Base-by-base conservation (phyloP, 768 basidiomycete species). In the Tricholoma hemisulphureum region DNA sequence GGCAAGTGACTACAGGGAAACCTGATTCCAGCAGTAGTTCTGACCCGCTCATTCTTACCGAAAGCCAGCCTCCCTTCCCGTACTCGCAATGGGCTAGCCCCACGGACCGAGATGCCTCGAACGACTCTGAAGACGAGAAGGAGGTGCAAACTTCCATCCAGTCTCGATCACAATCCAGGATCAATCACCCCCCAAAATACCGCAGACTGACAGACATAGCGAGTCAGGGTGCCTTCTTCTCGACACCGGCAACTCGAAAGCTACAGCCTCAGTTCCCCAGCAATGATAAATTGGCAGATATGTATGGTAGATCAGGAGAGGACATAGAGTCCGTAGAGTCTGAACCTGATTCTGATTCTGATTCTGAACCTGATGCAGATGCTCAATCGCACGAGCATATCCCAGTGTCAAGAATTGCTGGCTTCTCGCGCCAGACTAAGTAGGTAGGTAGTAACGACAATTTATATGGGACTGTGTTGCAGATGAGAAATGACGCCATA, bases 121-220 rank as follows among this genome's bases (percentile, higher is more conserved):
- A 75, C 41, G 74, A 80, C 39, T 77, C 77, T 6, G 77, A 78
- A 24, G 75, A 78, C 39, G 75, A 77, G 50, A 70, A 77, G 1
- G 72, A 78, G 34, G 76, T 73, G 20, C 72, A 67, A 43, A 61
- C 69, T 51, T 62, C 72, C 34, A 73, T 76, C 51, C 69, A 58
- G 49, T 14, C 57, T 29, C 49, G 11, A 26, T 50, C 56, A 63
- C 59, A 41, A 51, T 60, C 63, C 13, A 63, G 58, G 34, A 41
- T 51, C 24, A 50, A 24, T 45, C 64, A 51, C 55, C 65, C 41
- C 61, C 59, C 24, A n/a, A 61, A 56, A 46, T 85, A 74, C 65
- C 83, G 80, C 13, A 64, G 76, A 20, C 69, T 89, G 54, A 82
- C 83, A 8, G 81, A 85, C 57, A 77, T 89, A 55, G 77, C 83